Base-by-base conservation (phyloP, 2,329 filamentous ascomycete species). In the Hymenoscyphus fraxineus region DNA sequence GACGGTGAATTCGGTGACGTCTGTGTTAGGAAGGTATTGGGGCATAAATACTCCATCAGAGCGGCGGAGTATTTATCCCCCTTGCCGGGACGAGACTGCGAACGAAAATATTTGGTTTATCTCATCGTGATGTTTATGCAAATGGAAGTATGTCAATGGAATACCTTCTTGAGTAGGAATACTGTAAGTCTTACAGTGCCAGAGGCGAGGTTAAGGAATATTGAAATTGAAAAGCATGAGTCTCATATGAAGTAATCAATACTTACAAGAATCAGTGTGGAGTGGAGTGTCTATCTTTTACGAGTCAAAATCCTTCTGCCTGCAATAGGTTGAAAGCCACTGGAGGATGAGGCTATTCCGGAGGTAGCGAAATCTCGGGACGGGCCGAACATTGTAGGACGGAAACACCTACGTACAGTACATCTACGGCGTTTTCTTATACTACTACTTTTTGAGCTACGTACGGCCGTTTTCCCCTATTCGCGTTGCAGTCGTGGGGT, bases 281-380 rank as follows among this genome's bases (percentile, higher is more conserved):
- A 19, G n/a, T 51, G 10, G 19, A 22, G 3, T 10, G 10, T 12
- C n/a, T 22, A 12, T 54, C 22, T 54, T 27, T 9, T 54, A 54
- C 6, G 19, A 54, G 10, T 19, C 19, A 54, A 22, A 13, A 27
- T 0, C 10, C n/a, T 27, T 19, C 47, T 27, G 19, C 47, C 22
- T 54, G 27, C 47, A 54, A 54, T 54, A 27, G 13, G 47, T 54
- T 10, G 22, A 27, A 54, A 9, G 19, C 47, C 47, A 54, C 47
- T 27, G 47, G 22, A 54, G 47, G n/a, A 54, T 19, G 22, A 54
- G 47, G n/a, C 39, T 3, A 58, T 40, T 39, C 19, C 56, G 56
- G 56, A 40, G 56, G 38, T 22, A 58, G 31, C 56, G 56, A 39
- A 39, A 32, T 47, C 35, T 59, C 58, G 58, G 58, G 39, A 59